Evolutionary conservation across 2,329 filamentous ascomycete genomes (phyloP).

Genomic region (Colletotrichum australisinense): DNA sequence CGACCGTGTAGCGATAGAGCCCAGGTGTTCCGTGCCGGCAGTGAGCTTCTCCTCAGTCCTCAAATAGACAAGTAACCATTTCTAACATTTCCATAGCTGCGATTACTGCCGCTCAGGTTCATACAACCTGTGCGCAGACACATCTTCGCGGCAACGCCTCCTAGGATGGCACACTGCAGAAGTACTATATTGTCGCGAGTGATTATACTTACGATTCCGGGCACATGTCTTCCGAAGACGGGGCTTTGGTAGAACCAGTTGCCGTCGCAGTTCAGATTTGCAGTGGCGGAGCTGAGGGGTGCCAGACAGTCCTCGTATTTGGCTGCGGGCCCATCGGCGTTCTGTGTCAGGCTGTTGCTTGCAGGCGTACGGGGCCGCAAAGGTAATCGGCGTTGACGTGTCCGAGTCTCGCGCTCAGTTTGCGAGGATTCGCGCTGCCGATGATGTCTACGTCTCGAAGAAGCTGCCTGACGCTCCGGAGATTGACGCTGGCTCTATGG

Average conservation of each 20-base stretch:
- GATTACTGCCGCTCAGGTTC: slow-evolving; percentile 52
- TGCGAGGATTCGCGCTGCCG: slow-evolving; percentile 56
- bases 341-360: slow-evolving; percentile 58
- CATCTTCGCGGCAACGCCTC: slow-evolving; percentile 62
- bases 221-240: slow-evolving; percentile 60
- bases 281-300: slow-evolving; percentile 51
- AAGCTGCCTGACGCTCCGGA: slow-evolving; percentile 48
- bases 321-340: slow-evolving; percentile 63
- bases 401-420: slow-evolving; percentile 53
- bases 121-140: slow-evolving; percentile 56
- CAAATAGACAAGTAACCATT: not conserved
- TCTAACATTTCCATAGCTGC: slow-evolving; percentile 45
- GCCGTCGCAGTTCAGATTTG: slow-evolving; percentile 62
- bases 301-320: slow-evolving; percentile 58
- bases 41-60: not conserved
- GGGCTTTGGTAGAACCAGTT: slow-evolving; percentile 63
- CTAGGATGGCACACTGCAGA: slow-evolving; percentile 59
- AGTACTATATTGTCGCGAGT: slow-evolving; percentile 58
- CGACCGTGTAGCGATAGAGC: slow-evolving; percentile 60
- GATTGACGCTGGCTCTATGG: slow-evolving; percentile 61
- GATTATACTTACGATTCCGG: slow-evolving; percentile 61
- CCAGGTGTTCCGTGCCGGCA: slow-evolving; percentile 55
- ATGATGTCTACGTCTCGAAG: slow-evolving; percentile 53
- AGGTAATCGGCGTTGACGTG: slow-evolving; percentile 60
- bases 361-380: slow-evolving; percentile 57